phyloP scores from a whole-genome alignment of 23 red algal species.

The Pyropia haitanensis region DNA sequence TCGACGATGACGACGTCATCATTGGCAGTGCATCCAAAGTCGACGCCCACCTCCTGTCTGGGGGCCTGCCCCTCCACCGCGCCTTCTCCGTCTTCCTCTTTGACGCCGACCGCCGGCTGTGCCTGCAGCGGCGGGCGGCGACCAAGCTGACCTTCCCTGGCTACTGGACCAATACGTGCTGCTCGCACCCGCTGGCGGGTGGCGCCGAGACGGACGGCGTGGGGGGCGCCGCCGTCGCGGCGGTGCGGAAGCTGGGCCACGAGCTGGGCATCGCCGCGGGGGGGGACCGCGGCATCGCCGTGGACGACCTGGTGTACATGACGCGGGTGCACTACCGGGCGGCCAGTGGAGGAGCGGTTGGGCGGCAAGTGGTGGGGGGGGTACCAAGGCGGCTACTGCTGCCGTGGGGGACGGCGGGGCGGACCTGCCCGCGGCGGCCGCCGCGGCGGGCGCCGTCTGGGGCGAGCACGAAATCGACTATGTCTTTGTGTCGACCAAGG shows the following conservation, averaged over 20 bases:
- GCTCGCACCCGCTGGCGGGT: constrained; percentile 75
- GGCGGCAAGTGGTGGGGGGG: too few species aligned
- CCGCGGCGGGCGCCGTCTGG: constrained; percentile 34
- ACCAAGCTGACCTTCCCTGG: constrained; percentile 84
- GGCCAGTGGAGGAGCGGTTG: constrained; percentile 7
- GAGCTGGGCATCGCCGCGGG: constrained; percentile 69
- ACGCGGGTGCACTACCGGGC: constrained; percentile 88
- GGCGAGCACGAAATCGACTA: constrained; percentile 99
- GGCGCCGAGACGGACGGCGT: constrained; percentile 28
- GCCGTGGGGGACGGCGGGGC: too few species aligned
- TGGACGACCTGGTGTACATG: constrained; percentile 64
- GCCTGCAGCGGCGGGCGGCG: constrained; percentile 79
- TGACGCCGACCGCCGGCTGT: constrained; percentile 49
- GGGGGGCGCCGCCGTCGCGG: constrained; percentile 64
- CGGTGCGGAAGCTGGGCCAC: constrained; percentile 78
- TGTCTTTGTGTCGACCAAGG: constrained; percentile 43
- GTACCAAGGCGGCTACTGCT: too few species aligned
- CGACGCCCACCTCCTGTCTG: constrained; percentile 42
- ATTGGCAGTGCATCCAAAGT: constrained; percentile 54
- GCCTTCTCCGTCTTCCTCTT: constrained; percentile 92
- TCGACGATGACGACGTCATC: constrained; percentile 36
- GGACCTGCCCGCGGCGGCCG: too few species aligned
- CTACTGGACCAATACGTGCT: constrained; percentile 95
- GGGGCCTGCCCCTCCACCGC: constrained; percentile 68
- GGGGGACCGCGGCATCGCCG: background rate